Percentiles rank a stretch among this genome's conserved stretches.
Evolutionary conservation across 345 rosid genomes (phyloP).

Genomic region (Combretum micranthum): DNA sequence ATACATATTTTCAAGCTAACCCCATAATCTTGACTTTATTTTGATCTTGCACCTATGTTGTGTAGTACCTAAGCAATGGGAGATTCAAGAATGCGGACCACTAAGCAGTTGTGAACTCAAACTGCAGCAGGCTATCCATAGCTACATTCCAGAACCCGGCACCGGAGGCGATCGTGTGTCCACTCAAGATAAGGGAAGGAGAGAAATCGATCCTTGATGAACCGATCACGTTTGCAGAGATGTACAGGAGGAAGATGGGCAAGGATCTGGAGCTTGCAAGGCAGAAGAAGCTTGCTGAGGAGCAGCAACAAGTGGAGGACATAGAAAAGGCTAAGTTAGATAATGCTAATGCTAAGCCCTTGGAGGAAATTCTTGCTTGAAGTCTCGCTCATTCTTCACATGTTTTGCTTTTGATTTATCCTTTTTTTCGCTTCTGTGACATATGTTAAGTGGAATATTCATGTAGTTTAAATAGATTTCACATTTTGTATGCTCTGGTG

Average conservation of each 20-base stretch:
- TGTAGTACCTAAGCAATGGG: conserved; percentile 72
- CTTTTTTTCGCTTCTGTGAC: no score
- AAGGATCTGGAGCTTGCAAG: conserved; percentile 71
- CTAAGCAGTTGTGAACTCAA: conserved; percentile 83
- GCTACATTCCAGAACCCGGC: conserved; percentile 81
- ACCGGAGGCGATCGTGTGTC: conserved; percentile 56
- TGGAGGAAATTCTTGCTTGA: conserved; percentile 58
- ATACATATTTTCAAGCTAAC: no score
- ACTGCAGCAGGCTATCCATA: conserved; percentile 55
- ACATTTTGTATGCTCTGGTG: no score
- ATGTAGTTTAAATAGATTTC: no score
- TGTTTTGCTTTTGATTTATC: no score
- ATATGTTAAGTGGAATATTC: no score
- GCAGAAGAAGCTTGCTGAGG: conserved; percentile 70
- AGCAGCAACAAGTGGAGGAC: conserved; percentile 26
- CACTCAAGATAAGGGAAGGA: conserved; percentile 55
- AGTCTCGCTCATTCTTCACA: no score
- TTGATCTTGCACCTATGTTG: neutral
- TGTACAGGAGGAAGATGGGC: conserved; percentile 84
- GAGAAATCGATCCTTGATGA: conserved; percentile 49
- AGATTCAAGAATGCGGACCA: conserved; percentile 85
- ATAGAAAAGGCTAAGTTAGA: conserved; percentile 23
- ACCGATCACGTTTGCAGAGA: conserved; percentile 62
- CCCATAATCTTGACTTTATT: no score
- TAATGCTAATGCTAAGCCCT: conserved; percentile 23